Evolutionary conservation across 768 basidiomycete genomes (phyloP).

Genomic region (Russula foetens): DNA sequence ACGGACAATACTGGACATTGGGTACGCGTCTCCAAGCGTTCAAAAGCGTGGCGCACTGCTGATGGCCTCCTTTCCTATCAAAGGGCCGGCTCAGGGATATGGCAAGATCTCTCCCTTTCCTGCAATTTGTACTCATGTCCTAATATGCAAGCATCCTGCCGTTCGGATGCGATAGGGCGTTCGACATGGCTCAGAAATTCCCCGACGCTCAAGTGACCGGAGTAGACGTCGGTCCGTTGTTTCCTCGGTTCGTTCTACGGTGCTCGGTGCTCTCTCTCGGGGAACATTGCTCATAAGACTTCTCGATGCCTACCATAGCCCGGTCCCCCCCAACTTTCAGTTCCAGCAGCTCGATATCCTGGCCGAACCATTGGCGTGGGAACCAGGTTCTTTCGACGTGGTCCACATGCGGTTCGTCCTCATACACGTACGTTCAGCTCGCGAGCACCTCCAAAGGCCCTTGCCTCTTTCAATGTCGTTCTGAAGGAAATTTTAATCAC

Average conservation of each 20-base stretch:
- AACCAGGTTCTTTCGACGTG: slow-evolving; percentile 20
- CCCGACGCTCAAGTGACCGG: slow-evolving; percentile 19
- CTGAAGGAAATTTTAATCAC: neutral
- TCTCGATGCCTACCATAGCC: neutral
- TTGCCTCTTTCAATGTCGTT: neutral
- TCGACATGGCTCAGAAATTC: slow-evolving; percentile 19
- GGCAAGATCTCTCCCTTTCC: neutral
- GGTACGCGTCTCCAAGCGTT: slow-evolving; percentile 11
- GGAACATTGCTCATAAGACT: neutral
- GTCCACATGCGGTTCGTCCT: slow-evolving; percentile 23
- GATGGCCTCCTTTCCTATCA: too few species aligned
- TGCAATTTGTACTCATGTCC: neutral
- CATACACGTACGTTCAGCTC: slow-evolving; percentile 18
- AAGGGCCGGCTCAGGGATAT: slow-evolving; percentile 13
- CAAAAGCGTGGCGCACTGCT: too few species aligned
- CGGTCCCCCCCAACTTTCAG: slow-evolving; percentile 21
- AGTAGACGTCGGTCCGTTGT: slow-evolving; percentile 18
- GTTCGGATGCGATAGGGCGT: slow-evolving; percentile 20
- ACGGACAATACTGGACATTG: slow-evolving; percentile 22
- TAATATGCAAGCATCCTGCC: rapidly evolving
- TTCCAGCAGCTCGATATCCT: slow-evolving; percentile 21
- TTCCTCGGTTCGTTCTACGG: slow-evolving; percentile 19
- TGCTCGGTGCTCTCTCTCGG: too few species aligned
- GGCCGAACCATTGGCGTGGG: slow-evolving; percentile 19
- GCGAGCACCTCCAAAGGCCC: neutral